phyloP scores from a whole-genome alignment of 768 basidiomycete species.

The Ephemerocybe angulata region DNA sequence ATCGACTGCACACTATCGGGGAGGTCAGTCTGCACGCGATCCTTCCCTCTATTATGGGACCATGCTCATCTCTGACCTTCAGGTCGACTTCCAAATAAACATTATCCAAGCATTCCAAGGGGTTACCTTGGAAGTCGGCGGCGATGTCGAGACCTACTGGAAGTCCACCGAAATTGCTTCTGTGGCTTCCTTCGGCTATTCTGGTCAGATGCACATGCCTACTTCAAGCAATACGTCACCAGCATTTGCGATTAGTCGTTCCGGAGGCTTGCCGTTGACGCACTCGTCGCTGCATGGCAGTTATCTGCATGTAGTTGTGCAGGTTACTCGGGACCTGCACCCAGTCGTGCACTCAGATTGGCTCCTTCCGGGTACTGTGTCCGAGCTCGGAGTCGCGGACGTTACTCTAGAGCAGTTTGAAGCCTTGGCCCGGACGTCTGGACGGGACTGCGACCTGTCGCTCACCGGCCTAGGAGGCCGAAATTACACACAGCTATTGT shows the following conservation, averaged over 20 bases:
- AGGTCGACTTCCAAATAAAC: conserved; percentile 88
- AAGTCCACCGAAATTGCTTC: conserved; percentile 66
- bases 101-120: conserved; percentile 88
- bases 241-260: conserved; percentile 46
- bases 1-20: conserved; percentile 89
- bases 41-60: conserved; percentile 4
- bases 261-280: conserved; percentile 59
- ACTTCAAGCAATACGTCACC: conserved; percentile 68
- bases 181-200: conserved; percentile 31
- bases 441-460: conserved; percentile 30
- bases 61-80: conserved; percentile 10
- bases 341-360: conserved; percentile 82
- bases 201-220: conserved; percentile 34
- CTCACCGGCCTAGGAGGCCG: conserved; percentile 18
- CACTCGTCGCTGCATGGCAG: conserved; percentile 89
- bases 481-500: conserved; percentile 47
- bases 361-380: conserved; percentile 65
- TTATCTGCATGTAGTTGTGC: conserved; percentile 81
- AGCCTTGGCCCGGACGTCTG: conserved; percentile 53
- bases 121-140: conserved; percentile 90
- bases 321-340: conserved; percentile 89
- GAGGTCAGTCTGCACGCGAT: conserved; percentile 51
- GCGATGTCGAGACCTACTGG: conserved; percentile 98
- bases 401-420: conserved; percentile 81
- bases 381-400: conserved; percentile 80